Conservation (phyloP, 2,329 filamentous ascomycete genomes). For the Atkinsonella hypoxylon region DNA sequence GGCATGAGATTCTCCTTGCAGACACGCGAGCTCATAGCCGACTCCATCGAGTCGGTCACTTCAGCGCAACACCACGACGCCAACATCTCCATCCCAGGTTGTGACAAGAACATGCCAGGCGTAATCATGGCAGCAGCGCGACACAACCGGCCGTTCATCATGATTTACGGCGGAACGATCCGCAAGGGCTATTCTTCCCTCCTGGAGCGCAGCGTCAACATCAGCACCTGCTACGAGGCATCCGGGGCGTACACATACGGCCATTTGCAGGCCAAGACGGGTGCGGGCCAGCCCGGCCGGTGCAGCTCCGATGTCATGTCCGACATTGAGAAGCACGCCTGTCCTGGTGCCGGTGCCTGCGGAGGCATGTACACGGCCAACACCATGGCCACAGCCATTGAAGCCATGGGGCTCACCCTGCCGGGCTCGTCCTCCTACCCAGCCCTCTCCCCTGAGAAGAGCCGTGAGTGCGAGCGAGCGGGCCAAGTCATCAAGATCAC, state of each 20-base stretch:
- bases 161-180: constrained; percentile 93
- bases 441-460: constrained; percentile 69
- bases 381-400: constrained; percentile 81
- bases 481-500: constrained; percentile 67
- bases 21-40: constrained; percentile 82
- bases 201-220: constrained; percentile 70
- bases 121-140: constrained; percentile 82
- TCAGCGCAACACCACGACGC: constrained; percentile 88
- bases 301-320: constrained; percentile 68
- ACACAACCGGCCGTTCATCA: constrained; percentile 83
- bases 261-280: constrained; percentile 57
- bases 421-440: constrained; percentile 78
- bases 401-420: constrained; percentile 76
- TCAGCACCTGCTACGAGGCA: constrained; percentile 80
- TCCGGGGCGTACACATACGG: constrained; percentile 73
- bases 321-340: constrained; percentile 71
- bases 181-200: constrained; percentile 72
- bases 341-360: constrained; percentile 51
- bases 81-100: constrained; percentile 85
- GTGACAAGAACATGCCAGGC: constrained; percentile 97
- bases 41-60: constrained; percentile 87
- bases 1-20: constrained; percentile 89
- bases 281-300: constrained; percentile 49
- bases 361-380: constrained; percentile 87
- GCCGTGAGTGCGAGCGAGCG: constrained; percentile 73